Evolutionary conservation across 768 basidiomycete genomes (phyloP).

Genomic region (Melanogaster broomeanus): DNA sequence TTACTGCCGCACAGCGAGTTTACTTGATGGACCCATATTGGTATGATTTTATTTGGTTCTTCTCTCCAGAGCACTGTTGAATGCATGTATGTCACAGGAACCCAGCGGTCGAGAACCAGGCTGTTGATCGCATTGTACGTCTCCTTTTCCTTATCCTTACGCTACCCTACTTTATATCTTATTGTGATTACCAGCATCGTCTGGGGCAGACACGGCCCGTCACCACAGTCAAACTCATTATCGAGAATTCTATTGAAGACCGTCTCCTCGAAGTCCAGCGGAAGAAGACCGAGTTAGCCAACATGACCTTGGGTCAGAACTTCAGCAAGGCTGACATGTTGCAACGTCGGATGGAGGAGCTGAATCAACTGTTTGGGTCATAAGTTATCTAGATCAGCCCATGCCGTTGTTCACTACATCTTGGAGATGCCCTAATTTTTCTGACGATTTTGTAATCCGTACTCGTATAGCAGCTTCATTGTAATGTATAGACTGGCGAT

Average conservation of each 20-base stretch:
- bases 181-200: conserved; percentile 66
- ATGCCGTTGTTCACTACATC: conserved; percentile 15
- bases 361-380: conserved; percentile 70
- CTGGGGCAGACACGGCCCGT: conserved; percentile 93
- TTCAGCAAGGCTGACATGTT: conserved; percentile 87
- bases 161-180: neutral
- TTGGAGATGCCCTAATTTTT: conserved; percentile 22
- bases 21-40: conserved; percentile 99
- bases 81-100: conserved; percentile 56
- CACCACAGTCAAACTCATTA: conserved; percentile 89
- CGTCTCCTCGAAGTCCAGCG: conserved; percentile 90
- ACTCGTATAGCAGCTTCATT: conserved; percentile 28
- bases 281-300: conserved; percentile 93
- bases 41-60: conserved; percentile 37
- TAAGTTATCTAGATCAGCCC: conserved; percentile 29
- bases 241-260: conserved; percentile 92
- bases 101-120: conserved; percentile 96
- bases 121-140: conserved; percentile 94
- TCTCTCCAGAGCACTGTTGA: neutral
- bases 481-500: conserved; percentile 32
- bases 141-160: neutral
- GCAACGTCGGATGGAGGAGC: conserved; percentile 86
- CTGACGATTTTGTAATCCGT: conserved; percentile 29
- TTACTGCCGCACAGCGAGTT: conserved; percentile 91
- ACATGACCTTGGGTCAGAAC: conserved; percentile 88